Base-by-base conservation (phyloP, 2,329 filamentous ascomycete genomes). In the Talaromyces islandicus region DNA sequence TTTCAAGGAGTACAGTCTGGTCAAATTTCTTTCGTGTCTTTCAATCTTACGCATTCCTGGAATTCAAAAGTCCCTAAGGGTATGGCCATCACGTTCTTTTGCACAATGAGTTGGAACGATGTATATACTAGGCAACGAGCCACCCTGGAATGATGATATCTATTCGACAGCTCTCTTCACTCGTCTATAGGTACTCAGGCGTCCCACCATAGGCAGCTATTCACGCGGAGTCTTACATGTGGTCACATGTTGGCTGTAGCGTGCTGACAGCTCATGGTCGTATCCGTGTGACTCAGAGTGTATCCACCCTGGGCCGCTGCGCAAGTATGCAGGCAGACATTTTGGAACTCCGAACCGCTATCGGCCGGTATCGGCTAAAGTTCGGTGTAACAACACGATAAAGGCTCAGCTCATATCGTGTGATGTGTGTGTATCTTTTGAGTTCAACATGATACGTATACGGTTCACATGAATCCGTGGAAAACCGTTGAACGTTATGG, bases 1-100 rank as follows among this genome's bases (percentile, higher is more conserved):
- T 59, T 41, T 38, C 51, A 48, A 51, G 57, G 57, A 41, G 57
- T 59, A 35, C 50, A 59, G 32, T 58, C 56, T 54, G 35, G 25
- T n/a, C 25, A 27, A 29, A 48, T 35, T 53, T 35, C 27, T 58
- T 52, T 35, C 29, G 38, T 58, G 43, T 46, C 43, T 46, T 46
- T 46, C 43, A 54, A 54, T 43, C 21, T 19, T 29, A 25, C 38
- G 48, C 30, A 17, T 58, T 58, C 48, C 48, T 58, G 32, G 32
- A 43, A 2, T 30, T 43, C 12, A 51, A 41, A 19, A 27, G 48
- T 12, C 25, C 25, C 25, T 3, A 27, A 12, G 17, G n/a, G n/a
- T 32, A 46, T 46, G 43, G 43, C 19, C 43, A 43, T 27, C 32
- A 48, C 52, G 38, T 55, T 32, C 32, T 55, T 25, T 55, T 55